Evolutionary conservation across 345 rosid species (phyloP).

Genomic region (Salix udensis): DNA sequence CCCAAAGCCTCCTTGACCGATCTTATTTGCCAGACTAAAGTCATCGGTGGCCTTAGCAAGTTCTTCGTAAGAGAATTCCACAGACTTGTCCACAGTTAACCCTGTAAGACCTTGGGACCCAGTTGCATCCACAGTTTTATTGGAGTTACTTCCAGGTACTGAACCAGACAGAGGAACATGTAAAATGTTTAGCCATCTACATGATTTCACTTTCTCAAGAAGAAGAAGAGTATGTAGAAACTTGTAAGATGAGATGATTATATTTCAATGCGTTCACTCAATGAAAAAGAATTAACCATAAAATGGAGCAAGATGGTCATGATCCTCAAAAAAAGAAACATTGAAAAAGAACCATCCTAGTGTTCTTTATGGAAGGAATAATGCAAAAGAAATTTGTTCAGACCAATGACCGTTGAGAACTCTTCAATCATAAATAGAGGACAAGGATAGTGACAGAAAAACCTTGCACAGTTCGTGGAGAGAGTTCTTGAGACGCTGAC

Average conservation of each 20-base stretch:
- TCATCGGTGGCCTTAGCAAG: conserved; percentile 80
- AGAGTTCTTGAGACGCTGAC: conserved; percentile 31
- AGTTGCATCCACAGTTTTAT: conserved; percentile 34
- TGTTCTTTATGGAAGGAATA: not conserved
- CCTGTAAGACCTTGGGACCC: conserved; percentile 46
- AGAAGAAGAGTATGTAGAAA: not conserved
- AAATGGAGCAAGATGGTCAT: not conserved
- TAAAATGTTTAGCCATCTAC: conserved; percentile 2
- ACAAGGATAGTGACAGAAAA: not conserved
- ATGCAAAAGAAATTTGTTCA: not conserved
- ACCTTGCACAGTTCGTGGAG: conserved; percentile 40
- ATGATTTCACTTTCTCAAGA: conserved; percentile 8
- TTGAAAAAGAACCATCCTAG: not conserved
- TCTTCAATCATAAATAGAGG: not conserved
- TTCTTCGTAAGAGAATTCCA: conserved; percentile 86
- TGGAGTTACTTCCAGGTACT: conserved; percentile 27
- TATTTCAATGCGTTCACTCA: not conserved
- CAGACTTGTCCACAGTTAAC: conserved; percentile 78
- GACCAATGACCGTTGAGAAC: not conserved
- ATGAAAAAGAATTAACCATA: not conserved
- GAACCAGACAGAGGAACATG: conserved; percentile 14
- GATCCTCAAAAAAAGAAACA: not conserved
- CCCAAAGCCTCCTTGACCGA: conserved; percentile 93
- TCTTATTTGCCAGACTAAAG: conserved; percentile 82
- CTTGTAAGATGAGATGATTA: not conserved